Evolutionary conservation across 2,329 filamentous ascomycete species (phyloP).

Genomic region (Verticillium nubilum): DNA sequence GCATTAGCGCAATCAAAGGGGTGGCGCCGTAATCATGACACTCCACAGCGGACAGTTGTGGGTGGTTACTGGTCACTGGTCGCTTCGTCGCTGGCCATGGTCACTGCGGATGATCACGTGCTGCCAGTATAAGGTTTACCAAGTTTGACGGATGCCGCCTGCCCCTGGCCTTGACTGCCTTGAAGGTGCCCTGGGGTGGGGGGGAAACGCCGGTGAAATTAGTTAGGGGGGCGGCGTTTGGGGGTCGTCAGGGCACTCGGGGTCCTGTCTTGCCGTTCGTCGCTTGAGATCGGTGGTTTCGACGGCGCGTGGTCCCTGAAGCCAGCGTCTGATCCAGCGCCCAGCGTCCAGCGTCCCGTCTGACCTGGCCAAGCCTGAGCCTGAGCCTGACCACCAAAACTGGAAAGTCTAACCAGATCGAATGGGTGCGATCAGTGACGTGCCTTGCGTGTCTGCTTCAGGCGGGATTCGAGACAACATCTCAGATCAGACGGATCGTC

Average conservation of each 20-base stretch:
- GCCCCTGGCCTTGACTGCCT: neutral
- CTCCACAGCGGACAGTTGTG: neutral
- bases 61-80: no score
- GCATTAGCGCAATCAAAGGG: slow-evolving; percentile 12
- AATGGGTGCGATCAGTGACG: neutral
- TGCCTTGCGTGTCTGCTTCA: neutral
- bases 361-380: no score
- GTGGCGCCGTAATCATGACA: neutral
- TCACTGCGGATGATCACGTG: neutral
- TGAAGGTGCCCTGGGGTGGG: neutral
- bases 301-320: neutral
- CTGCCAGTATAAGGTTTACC: neutral
- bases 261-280: neutral
- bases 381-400: no score
- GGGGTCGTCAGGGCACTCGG: neutral
- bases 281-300: neutral
- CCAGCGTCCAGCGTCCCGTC: neutral
- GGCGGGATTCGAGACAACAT: neutral
- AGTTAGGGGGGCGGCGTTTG: neutral
- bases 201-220: neutral
- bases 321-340: neutral
- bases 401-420: no score
- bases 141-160: neutral
- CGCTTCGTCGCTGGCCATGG: neutral
- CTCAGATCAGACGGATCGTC: neutral